phyloP scores from a whole-genome alignment of 805 yeast species.

The Saccharomyces jurei region DNA sequence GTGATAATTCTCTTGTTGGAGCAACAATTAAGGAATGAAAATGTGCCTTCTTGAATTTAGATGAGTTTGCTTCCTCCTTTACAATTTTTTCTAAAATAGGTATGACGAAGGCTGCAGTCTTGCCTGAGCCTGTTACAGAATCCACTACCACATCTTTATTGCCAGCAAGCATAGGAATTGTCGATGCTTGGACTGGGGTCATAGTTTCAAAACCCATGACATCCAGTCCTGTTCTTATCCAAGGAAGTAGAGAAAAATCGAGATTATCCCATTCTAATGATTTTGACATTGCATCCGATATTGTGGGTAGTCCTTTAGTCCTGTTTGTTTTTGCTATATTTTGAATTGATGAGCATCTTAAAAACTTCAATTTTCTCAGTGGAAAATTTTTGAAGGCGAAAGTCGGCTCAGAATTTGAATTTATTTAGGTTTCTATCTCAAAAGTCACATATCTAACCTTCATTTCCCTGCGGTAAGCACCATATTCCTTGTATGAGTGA shows the following conservation, averaged over 20 bases:
- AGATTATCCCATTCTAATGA: conserved; percentile 59
- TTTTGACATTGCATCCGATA: conserved; percentile 18
- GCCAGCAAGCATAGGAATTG: conserved; percentile 73
- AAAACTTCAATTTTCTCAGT: neutral
- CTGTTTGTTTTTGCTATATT: neutral
- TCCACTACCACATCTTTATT: conserved; percentile 95
- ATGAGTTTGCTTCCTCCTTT: conserved; percentile 27
- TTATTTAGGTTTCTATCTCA: neutral
- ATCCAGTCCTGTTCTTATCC: conserved; percentile 62
- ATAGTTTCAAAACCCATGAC: conserved; percentile 68
- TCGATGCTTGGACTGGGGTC: conserved; percentile 97
- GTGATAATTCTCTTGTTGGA: conserved; percentile 58
- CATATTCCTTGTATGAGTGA: neutral
- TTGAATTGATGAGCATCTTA: neutral
- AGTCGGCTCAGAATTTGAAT: neutral
- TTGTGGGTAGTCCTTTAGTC: neutral
- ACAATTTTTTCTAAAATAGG: conserved; percentile 69
- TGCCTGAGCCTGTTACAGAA: conserved; percentile 98
- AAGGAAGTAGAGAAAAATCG: conserved; percentile 48
- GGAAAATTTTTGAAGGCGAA: neutral
- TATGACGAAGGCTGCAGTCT: conserved; percentile 80
- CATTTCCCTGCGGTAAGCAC: neutral
- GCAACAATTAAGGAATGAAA: conserved; percentile 66
- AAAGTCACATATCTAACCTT: neutral
- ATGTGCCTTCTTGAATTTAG: conserved; percentile 46